phyloP scores from a whole-genome alignment of 2,329 filamentous ascomycete genomes.

The Neonectria neomacrospora region DNA sequence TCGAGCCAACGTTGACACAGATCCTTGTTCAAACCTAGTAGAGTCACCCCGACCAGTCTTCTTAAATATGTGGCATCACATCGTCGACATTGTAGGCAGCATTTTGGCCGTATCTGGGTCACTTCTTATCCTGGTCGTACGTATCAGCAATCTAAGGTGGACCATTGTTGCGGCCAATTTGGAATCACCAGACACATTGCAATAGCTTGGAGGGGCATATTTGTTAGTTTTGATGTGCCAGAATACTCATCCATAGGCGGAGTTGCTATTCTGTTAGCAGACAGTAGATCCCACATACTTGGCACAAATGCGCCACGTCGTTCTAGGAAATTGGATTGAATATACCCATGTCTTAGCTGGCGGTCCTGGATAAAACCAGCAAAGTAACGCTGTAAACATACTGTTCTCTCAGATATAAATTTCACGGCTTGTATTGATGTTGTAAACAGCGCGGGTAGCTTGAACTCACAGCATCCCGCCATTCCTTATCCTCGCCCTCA shows the following conservation, averaged over 20 bases:
- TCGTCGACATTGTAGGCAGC: neutral
- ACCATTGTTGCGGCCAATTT: neutral
- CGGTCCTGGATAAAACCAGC: neutral
- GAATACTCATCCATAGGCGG: no score
- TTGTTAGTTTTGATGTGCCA: neutral
- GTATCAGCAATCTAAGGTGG: no score
- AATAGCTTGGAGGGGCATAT: neutral
- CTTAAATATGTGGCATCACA: neutral
- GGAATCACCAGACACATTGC: neutral
- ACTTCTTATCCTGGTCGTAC: neutral
- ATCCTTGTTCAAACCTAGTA: no score
- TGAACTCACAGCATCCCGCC: neutral
- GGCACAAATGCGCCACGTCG: neutral
- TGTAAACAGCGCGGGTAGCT: neutral
- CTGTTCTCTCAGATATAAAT: neutral
- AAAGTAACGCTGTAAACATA: neutral
- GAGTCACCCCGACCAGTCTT: neutral
- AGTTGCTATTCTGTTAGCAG: neutral
- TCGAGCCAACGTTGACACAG: no score
- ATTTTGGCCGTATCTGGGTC: neutral
- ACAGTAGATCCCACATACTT: neutral
- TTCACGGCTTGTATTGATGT: neutral
- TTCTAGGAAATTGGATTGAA: constrained; percentile 1
- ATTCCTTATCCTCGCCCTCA: neutral
- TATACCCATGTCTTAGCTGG: neutral